Base-by-base conservation (phyloP, 2,329 filamentous ascomycete genomes). In the Dothistroma septosporum region DNA sequence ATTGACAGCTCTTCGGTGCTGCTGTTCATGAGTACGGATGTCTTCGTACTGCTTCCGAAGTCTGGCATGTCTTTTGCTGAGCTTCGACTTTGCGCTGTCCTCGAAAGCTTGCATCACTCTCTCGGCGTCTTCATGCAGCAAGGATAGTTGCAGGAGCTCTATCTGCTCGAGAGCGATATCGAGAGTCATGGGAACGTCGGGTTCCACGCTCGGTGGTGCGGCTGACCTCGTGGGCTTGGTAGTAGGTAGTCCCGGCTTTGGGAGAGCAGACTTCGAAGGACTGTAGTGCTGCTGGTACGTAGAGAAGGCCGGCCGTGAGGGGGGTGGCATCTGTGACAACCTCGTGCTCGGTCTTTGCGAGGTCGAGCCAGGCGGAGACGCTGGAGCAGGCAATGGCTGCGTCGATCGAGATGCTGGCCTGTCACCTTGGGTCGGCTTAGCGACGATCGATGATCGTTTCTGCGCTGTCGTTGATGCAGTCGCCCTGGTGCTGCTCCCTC, bases 281-380 rank as follows among this genome's bases (percentile, higher is more conserved):
- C 84, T 87, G 75, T 84, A 88, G 74, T 88, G 85, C 66, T 89
- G 86, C 66, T 89, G 86, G 44, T 84, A 80, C 0, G 83, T 87
- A 53, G 79, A 83, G 73, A 88, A 88, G 52, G 80, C 76, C 0
- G 85, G 84, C 9, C 81, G 80, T 2, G 67, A 60, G 8, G 67
- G 64, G 16, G 67, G 65, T 28, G 76, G 74, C n/a, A 75, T 73
- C 19, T 75, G 72, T 46, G 71, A 61, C 11, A 57, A 72, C 19
- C 68, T 64, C 58, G 21, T 46, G 53, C 64, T 69, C 53, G 63
- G 58, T 52, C 41, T 66, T 35, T 62, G 53, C 33, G 59, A 61
- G 31, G 58, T 55, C 11, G 65, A 64, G 33, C 44, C 46, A 19
- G 61, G 61, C 7, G 68, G 64, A 16, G 69, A 68, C 19, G 57